Evolutionary conservation across 2,329 filamentous ascomycete genomes (phyloP).

Genomic region (Xylaria sp.): DNA sequence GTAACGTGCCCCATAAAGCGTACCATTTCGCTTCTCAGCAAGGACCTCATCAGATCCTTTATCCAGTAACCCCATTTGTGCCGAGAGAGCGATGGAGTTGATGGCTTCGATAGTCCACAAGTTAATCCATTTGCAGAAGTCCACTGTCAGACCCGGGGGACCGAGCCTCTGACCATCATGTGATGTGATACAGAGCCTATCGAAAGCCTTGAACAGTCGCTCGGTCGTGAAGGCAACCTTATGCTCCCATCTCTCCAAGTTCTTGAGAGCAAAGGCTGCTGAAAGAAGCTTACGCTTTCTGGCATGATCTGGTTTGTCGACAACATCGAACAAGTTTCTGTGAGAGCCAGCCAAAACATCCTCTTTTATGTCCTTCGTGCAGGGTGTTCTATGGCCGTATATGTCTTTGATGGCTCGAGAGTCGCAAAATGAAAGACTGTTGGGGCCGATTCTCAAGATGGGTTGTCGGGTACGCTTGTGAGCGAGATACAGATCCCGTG

Average conservation of each 20-base stretch:
- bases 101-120: slow-evolving; percentile 69
- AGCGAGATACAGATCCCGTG: slow-evolving; percentile 10
- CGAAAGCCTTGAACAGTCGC: slow-evolving; percentile 31
- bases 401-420: slow-evolving; percentile 7
- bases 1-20: slow-evolving; percentile 4
- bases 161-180: slow-evolving; percentile 23
- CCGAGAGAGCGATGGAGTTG: slow-evolving; percentile 3
- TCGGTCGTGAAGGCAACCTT: slow-evolving; percentile 64
- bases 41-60: slow-evolving; percentile 4
- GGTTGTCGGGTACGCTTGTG: slow-evolving; percentile 2
- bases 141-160: slow-evolving; percentile 57
- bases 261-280: slow-evolving; percentile 64
- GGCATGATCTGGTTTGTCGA: slow-evolving; percentile 55
- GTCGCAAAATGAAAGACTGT: slow-evolving; percentile 15
- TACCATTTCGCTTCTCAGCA: slow-evolving; percentile 5
- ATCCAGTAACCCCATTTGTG: slow-evolving; percentile 3
- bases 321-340: slow-evolving; percentile 12
- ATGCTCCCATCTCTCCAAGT: slow-evolving; percentile 65
- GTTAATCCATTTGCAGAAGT: slow-evolving; percentile 64
- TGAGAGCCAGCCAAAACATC: background rate
- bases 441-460: slow-evolving; percentile 18
- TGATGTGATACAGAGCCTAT: slow-evolving; percentile 38
- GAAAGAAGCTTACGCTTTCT: slow-evolving; percentile 63
- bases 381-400: slow-evolving; percentile 13
- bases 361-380: slow-evolving; percentile 13